Evolutionary conservation across 257 asterid species (phyloP).

Genomic region (Forsythia suspensa): DNA sequence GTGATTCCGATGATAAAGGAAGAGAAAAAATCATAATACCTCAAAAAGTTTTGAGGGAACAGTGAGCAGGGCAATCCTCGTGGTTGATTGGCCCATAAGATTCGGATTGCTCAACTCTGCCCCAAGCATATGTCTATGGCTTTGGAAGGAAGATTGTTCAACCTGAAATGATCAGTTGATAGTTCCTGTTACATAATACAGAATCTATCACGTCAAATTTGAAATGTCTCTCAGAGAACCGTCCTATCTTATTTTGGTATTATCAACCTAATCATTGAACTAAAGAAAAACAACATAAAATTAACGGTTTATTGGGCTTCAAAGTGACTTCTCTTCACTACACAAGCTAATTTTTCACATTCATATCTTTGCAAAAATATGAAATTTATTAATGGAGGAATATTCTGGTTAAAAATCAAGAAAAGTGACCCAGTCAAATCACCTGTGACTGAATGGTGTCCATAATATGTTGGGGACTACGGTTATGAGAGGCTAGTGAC

Average conservation of each 20-base stretch:
- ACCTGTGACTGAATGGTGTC: conserved; percentile 60
- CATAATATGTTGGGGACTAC: conserved; percentile 53
- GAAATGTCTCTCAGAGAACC: too few species aligned
- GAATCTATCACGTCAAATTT: conserved; percentile 19
- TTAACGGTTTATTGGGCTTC: not conserved
- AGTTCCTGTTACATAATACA: conserved; percentile 77
- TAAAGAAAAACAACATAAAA: not conserved
- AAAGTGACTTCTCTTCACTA: conserved; percentile 5
- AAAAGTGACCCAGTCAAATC: conserved; percentile 13
- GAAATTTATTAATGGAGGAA: not conserved
- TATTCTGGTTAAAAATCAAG: not conserved
- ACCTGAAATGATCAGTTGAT: conserved; percentile 87
- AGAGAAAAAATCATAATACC: conserved; percentile 36
- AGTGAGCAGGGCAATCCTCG: conserved; percentile 76
- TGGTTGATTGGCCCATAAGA: conserved; percentile 63
- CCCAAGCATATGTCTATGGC: conserved; percentile 44
- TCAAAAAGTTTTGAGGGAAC: conserved; percentile 45
- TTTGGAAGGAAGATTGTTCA: conserved; percentile 60
- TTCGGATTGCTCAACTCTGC: conserved; percentile 54
- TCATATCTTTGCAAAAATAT: not conserved
- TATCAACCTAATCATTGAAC: not conserved
- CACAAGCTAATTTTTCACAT: not conserved
- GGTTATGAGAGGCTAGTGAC: conserved; percentile 79
- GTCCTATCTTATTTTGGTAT: too few species aligned
- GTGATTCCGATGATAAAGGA: conserved; percentile 11